Base-by-base conservation (phyloP, 768 basidiomycete genomes). In the Pisolithus tinctorius region DNA sequence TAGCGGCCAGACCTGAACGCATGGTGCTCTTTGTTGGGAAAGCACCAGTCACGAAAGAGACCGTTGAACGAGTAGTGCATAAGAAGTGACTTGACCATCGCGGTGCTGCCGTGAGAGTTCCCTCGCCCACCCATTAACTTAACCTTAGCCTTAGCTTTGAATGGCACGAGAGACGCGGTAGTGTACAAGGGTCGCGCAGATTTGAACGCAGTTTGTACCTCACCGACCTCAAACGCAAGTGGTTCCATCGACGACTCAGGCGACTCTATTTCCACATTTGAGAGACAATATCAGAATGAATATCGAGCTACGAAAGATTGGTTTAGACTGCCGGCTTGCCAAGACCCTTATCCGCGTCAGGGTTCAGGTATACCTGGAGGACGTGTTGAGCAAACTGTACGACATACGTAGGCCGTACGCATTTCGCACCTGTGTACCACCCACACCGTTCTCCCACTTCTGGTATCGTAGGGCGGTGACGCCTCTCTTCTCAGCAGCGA, bases 401-500 rank as follows among this genome's bases (percentile, higher is more conserved):
- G 17, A 46, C 34, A 27, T 16, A 13, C 4, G 25, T 17, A 17
- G 4, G 23, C 34, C 42, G 14, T 37, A 11, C n/a, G 10, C 9
- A 26, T 10, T 27, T 63, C 76, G 58, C 62, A 93, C 92, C 78
- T 92, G 89, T 50, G 75, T 71, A 46, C 89, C 84, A 61, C 87
- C 90, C 55, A 83, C 74, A 50, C 94, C 93, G 55, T 81, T 75
- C 69, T 92, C 83, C 95, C 95, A 98, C 56, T 84, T 79, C 73
- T 98, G 95, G 71, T 90, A 95, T 67, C 83, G 80, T 57, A 93
- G 72, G 20, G 70, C 70, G 30, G 88, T 89, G 38, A 79, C 52
- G 6, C 93, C 92, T 49, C 91, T 78, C 75, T 85, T 93, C 77
- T 98, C 95, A 61, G 92, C 88, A 43, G 74, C 76, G 52, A 93